Base-by-base conservation (phyloP, 2,329 filamentous ascomycete genomes). In the Aspergillus sp. region DNA sequence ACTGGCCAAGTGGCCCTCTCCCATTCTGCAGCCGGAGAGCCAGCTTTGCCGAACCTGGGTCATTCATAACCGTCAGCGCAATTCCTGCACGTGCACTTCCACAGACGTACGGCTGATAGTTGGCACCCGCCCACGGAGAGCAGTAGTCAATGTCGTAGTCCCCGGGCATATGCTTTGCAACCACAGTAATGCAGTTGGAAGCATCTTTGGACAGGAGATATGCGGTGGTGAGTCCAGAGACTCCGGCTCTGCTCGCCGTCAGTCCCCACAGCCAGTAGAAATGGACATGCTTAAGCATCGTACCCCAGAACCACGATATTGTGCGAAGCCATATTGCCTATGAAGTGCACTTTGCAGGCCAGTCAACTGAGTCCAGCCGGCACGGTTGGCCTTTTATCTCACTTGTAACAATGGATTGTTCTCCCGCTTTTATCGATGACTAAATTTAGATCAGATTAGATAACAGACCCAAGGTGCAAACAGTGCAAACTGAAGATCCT, bases 141-240 rank as follows among this genome's bases (percentile, higher is more conserved):
- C 87, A 83, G 65, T 95, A 96, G 73, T 94, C 85, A 55, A 90
- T 84, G 55, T 91, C 86, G 66, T 91, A 93, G 71, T 96, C 90
- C 33, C 90, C 90, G 0, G 90, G 90, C 85, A 95, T 93, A 63
- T 94, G 86, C 61, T 91, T 94, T 4, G 88, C 85, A 30, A 88
- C 73, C 33, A 94, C 73, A 0, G 86, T 89, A 53, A 94, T 69
- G 28, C 73, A 71, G 55, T 82, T 76, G 7, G 67, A 58, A 4
- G 70, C 65, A 56, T 81, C 74, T 49, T 73, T 73, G 8, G 81
- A 81, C 9, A 85, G 69, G 10, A 80, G 66, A 27, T 83, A 70
- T 33, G 82, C 82, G 2, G 80, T 83, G 2, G 82, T 85, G 44
- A 86, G 72, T 28, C 81, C 82, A 30, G 79, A 73, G 4, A 86